Evolutionary conservation across 345 rosid species (phyloP).

Genomic region (Populus pruinosa): DNA sequence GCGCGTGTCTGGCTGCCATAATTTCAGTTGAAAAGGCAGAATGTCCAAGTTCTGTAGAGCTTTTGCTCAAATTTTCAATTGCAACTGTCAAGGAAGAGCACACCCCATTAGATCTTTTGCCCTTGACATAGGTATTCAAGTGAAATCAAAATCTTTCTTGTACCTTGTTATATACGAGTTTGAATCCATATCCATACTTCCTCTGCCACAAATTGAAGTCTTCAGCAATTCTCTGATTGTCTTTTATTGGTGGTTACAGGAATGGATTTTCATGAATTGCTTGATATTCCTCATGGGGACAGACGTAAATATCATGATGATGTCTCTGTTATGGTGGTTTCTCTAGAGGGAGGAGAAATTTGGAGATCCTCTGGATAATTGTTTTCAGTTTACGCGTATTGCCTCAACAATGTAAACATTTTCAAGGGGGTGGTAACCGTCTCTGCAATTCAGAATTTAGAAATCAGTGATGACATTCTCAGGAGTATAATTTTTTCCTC

Average conservation of each 20-base stretch:
- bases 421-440: conserved; percentile 36
- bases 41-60: not conserved
- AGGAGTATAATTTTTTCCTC: conserved; percentile 6
- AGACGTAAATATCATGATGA: conserved; percentile 94
- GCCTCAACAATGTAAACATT: conserved; percentile 31
- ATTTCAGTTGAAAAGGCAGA: not conserved
- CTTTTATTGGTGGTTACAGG: conserved; percentile 41
- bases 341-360: conserved; percentile 91
- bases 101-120: not conserved
- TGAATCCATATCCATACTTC: not conserved
- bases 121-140: not conserved
- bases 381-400: conserved; percentile 17
- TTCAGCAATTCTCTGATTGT: not conserved
- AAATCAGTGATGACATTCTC: conserved; percentile 25
- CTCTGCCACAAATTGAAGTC: not conserved
- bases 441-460: conserved; percentile 32
- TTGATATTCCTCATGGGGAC: conserved; percentile 92
- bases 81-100: not conserved
- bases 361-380: conserved; percentile 89
- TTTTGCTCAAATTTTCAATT: not conserved
- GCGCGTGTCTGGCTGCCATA: not conserved
- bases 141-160: not conserved
- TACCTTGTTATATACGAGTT: not conserved
- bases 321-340: conserved; percentile 96
- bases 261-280: conserved; percentile 89